phyloP scores from a whole-genome alignment of 2,329 filamentous ascomycete species.

The Sporothrix mexicana region DNA sequence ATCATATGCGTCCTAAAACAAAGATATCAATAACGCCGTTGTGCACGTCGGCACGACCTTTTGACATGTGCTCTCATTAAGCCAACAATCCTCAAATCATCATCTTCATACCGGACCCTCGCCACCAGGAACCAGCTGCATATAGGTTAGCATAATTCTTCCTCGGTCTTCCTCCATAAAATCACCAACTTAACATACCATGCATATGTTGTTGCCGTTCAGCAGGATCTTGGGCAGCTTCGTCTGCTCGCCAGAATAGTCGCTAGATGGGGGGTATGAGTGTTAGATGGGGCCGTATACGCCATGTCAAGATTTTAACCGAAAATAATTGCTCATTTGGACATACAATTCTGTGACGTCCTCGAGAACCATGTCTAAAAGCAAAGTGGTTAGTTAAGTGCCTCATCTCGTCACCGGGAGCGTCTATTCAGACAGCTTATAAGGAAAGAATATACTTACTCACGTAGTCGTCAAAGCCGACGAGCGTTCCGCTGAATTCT shows the following conservation, averaged over 20 bases:
- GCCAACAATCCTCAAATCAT: slow-evolving; percentile 30
- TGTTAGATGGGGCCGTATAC: background rate
- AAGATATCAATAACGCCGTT: slow-evolving; percentile 1
- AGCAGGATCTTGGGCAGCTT: slow-evolving; percentile 93
- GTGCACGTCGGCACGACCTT: background rate
- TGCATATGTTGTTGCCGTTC: slow-evolving; percentile 99
- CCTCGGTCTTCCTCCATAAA: too few relatives aligned
- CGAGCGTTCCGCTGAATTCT: slow-evolving; percentile 95
- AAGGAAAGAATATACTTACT: slow-evolving; percentile 69
- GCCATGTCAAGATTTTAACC: background rate
- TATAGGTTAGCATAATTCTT: slow-evolving; percentile 10
- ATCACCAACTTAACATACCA: slow-evolving; percentile 65
- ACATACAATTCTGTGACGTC: slow-evolving; percentile 94
- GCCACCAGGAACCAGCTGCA: slow-evolving; percentile 75
- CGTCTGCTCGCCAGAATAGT: slow-evolving; percentile 85
- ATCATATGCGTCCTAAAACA: background rate
- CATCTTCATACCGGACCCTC: slow-evolving; percentile 63
- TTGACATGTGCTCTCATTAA: background rate
- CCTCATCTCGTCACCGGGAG: background rate
- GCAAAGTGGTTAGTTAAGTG: slow-evolving; percentile 34
- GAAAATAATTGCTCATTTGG: background rate
- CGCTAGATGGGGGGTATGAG: slow-evolving; percentile 58
- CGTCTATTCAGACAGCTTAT: background rate
- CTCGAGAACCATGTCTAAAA: slow-evolving; percentile 92
- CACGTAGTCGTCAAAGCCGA: slow-evolving; percentile 99